Base-by-base conservation (phyloP, 164 flowering plant species). In the Paratinospora sagittata region DNA sequence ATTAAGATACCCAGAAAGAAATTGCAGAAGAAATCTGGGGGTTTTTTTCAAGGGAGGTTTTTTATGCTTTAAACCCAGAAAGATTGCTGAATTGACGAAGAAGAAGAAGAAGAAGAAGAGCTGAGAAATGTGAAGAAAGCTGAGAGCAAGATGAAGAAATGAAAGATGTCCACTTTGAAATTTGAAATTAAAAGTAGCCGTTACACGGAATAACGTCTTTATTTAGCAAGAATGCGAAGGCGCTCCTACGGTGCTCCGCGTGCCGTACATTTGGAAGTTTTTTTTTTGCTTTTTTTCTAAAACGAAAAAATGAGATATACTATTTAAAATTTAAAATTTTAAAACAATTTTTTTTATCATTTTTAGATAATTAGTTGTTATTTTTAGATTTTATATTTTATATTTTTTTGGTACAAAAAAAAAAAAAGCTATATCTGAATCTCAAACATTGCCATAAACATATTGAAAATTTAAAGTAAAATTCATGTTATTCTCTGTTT, bases 131-230 rank as follows among this genome's bases (percentile, higher is more conserved):
- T 7, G 67, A 9, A 58, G 74, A 52, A 73, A 69, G 76, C 76
- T 64, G 69, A 55, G 62, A 66, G 27, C 27, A 65, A 58, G 78
- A 57, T 47, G 23, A 63, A 23, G 24, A 49, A 72, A 75, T 67
- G 62, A 75, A 27, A 43, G 26, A 43, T 37, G 62, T 27, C 24
- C 14, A 23, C 19, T 74, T 78, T 23, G 66, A 75, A 79, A 62
- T 73, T 70, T 61, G 70, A 78, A 75, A 30, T 36, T 52, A 69
- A 83, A 83, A 64, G n/a, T 82, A 85, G 89, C 89, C 92, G 92
- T 86, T 88, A n/a, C n/a, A 77, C 27, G 16, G 23, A 74, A 58
- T 55, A 83, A 86, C 87, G 87, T 64, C 78, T 79, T 36, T 67
- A 52, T 78, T 80, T 72, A 10, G 63, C 0, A 70, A 30, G 26